These are phyloP conservation scores for Sphaerulina populicola DNA, from an alignment of 2,329 filamentous ascomycete species.

Conservation along the genomic window DNA sequence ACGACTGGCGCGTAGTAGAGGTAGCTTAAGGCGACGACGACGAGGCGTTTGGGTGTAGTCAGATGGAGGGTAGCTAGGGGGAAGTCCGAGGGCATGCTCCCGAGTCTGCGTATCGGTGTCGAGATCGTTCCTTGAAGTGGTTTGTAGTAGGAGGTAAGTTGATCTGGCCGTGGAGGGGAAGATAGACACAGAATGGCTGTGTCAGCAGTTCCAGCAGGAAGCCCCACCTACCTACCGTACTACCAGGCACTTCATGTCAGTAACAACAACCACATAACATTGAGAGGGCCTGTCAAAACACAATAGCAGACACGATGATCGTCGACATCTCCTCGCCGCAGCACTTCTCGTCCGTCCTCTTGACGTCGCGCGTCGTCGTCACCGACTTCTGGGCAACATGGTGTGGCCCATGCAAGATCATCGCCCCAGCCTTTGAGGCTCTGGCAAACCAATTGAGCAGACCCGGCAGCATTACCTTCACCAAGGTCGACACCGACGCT, in stretches of 20 bases:
- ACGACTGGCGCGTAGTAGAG: slow-evolving; percentile 29
- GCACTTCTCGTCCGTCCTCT: slow-evolving; percentile 61
- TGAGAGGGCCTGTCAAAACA: no score
- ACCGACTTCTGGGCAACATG: slow-evolving; percentile 86
- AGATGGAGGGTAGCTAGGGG: slow-evolving; percentile 29
- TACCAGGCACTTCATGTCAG: no score
- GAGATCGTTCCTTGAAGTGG: background rate
- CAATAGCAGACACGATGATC: slow-evolving; percentile 29
- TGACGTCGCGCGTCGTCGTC: slow-evolving; percentile 69
- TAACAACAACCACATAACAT: slow-evolving; percentile 3
- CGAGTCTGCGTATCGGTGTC: background rate
- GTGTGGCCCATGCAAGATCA: slow-evolving; percentile 75
- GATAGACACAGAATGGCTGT: background rate
- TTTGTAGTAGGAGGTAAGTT: background rate
- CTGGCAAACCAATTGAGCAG: slow-evolving; percentile 64
- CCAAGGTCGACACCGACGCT: slow-evolving; percentile 75
- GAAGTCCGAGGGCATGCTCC: background rate
- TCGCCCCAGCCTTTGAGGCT: slow-evolving; percentile 74
- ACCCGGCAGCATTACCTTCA: slow-evolving; percentile 67
- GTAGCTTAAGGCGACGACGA: slow-evolving; percentile 31
- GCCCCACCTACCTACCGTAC: background rate
- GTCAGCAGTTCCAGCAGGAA: background rate
- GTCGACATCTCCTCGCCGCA: slow-evolving; percentile 38
- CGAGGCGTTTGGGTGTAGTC: slow-evolving; percentile 30
- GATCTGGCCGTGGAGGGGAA: no score